Evolutionary conservation across 129 eudicot genomes (phyloP).

Genomic region (Heracleum sosnowskyi): DNA sequence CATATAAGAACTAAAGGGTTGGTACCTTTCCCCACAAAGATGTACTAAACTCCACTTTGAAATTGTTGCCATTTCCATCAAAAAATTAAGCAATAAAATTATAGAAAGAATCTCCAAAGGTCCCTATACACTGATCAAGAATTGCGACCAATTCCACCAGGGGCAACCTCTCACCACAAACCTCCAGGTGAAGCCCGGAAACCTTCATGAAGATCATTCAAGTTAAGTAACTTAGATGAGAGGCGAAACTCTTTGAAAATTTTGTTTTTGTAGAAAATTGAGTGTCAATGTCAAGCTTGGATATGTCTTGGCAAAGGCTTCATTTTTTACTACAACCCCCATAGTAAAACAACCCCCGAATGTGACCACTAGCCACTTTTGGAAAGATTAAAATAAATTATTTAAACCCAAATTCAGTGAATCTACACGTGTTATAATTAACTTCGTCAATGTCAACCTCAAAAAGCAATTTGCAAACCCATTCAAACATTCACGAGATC

Average conservation of each 20-base stretch:
- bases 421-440: not conserved
- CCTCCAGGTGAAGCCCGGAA: constrained; percentile 56
- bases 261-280: constrained; percentile 9
- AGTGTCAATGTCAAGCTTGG: constrained; percentile 13
- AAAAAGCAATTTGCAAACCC: not conserved
- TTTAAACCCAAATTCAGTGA: not conserved
- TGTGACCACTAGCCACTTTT: not conserved
- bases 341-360: not conserved
- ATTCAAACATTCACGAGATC: not conserved
- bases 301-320: constrained; percentile 17
- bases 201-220: constrained; percentile 79
- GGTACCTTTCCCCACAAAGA: constrained; percentile 83
- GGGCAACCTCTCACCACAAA: constrained; percentile 92
- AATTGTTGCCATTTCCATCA: constrained; percentile 69
- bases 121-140: constrained; percentile 54
- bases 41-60: constrained; percentile 65
- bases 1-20: constrained; percentile 59
- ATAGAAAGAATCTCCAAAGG: constrained; percentile 84
- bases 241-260: constrained; percentile 12
- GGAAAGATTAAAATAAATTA: not conserved
- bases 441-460: not conserved
- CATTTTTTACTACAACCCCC: constrained; percentile 13
- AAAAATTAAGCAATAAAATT: constrained; percentile 59
- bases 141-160: constrained; percentile 67
- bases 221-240: constrained; percentile 39